Conservation (phyloP, 75 land plant genomes). For the Cupressus sempervirens region DNA sequence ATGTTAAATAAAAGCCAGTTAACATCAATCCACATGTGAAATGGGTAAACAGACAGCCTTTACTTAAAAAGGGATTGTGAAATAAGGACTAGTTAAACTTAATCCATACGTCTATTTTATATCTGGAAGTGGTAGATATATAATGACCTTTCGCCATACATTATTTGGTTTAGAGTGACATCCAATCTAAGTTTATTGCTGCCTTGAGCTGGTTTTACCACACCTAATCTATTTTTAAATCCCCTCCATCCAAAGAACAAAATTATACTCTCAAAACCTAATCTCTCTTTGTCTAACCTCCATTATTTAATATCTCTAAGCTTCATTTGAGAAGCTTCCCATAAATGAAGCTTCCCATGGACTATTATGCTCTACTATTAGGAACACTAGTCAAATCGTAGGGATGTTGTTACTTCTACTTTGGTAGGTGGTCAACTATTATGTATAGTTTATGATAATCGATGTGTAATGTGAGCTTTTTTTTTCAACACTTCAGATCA, state of each 20-base stretch:
- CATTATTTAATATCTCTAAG: too few species aligned
- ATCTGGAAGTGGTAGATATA: background rate
- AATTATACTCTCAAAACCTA: too few species aligned
- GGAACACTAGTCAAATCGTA: background rate
- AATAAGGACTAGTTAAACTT: background rate
- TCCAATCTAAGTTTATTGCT: background rate
- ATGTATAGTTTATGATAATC: too few species aligned
- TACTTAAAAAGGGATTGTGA: background rate
- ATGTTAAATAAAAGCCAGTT: background rate
- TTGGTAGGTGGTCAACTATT: background rate
- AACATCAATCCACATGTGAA: background rate
- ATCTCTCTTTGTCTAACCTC: too few species aligned
- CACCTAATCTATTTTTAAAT: too few species aligned
- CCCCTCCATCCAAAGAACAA: too few species aligned
- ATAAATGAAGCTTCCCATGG: background rate
- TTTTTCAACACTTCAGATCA: too few species aligned
- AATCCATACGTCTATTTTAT: background rate
- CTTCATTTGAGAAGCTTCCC: too few species aligned
- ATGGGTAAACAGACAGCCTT: background rate
- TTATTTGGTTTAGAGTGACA: background rate
- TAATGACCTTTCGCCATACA: background rate
- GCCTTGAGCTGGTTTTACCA: too few species aligned
- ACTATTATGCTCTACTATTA: background rate
- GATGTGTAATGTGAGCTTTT: too few species aligned
- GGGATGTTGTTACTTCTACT: background rate